Evolutionary conservation across 2,329 filamentous ascomycete genomes (phyloP).

Genomic region (Periglandula ipomoeae): DNA sequence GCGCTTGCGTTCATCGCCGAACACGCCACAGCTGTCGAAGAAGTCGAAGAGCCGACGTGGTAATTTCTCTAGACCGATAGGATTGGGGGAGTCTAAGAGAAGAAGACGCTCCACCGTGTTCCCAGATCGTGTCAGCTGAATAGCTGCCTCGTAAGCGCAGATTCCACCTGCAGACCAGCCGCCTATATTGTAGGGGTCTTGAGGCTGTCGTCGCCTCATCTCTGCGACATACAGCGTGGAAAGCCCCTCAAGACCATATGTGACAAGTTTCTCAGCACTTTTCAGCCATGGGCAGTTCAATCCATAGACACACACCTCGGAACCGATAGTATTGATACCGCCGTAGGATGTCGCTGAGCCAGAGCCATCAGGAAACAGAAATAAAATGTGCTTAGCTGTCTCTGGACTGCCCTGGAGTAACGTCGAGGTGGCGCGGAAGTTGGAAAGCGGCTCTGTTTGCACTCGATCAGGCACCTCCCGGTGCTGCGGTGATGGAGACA

Average conservation of each 20-base stretch:
- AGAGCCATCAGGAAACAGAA: constrained; percentile 21
- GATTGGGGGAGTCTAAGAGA: constrained; percentile 58
- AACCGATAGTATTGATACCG: constrained; percentile 1
- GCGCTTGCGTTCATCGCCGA: constrained; percentile 46
- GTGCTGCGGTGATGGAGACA: no score
- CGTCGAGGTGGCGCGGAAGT: constrained; percentile 2
- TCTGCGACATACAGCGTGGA: constrained; percentile 6
- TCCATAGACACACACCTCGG: neutral
- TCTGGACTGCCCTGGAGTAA: constrained; percentile 13
- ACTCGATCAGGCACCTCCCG: no score
- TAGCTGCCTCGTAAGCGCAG: constrained; percentile 58
- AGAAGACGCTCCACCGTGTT: constrained; percentile 51
- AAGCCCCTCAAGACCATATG: constrained; percentile 7
- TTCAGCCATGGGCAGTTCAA: constrained; percentile 18
- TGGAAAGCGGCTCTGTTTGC: no score
- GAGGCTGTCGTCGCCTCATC: constrained; percentile 7
- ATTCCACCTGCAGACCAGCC: constrained; percentile 75
- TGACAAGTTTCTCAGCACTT: neutral
- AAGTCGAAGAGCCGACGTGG: constrained; percentile 56
- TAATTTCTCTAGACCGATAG: constrained; percentile 58
- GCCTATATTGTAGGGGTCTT: constrained; percentile 21
- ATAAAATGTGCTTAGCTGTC: constrained; percentile 9
- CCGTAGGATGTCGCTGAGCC: constrained; percentile 20
- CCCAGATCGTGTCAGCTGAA: constrained; percentile 47
- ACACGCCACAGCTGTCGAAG: constrained; percentile 63